A percentile compares a stretch with the other conserved stretches of the same genome.
These are phyloP conservation scores for Candida dendrica DNA, from an alignment of 805 yeast species.

Conservation along the genomic window DNA sequence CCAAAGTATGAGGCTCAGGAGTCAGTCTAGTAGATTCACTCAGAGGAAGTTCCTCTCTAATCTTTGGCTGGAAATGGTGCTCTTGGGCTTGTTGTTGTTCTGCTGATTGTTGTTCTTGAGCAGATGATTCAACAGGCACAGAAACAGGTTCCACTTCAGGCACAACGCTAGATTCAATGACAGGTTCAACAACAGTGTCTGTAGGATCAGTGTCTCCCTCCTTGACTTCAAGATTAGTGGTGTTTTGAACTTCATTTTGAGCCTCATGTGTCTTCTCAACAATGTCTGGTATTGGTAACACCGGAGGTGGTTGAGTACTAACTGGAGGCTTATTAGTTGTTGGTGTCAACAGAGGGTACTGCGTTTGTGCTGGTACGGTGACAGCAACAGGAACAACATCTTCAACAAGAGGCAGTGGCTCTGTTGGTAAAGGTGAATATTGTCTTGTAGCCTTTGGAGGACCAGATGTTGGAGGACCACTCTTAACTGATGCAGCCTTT, in stretches of 20 bases:
- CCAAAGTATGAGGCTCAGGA: not conserved
- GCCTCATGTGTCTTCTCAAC: not conserved
- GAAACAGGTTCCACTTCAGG: not conserved
- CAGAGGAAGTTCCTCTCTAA: not conserved
- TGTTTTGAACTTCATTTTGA: not conserved
- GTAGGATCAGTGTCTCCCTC: not conserved
- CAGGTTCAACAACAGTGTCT: not conserved
- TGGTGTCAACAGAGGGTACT: not conserved
- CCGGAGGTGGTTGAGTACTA: not conserved
- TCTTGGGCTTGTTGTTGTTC: too few species aligned
- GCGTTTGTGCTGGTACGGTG: not conserved
- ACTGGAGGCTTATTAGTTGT: not conserved
- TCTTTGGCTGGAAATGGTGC: not conserved
- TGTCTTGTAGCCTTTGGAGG: not conserved
- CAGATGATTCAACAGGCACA: not conserved
- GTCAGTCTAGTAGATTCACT: constrained; percentile 1
- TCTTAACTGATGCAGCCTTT: not conserved
- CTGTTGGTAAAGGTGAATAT: not conserved
- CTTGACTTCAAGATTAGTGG: not conserved
- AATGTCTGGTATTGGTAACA: not conserved
- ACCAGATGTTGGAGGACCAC: not conserved
- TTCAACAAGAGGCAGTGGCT: not conserved
- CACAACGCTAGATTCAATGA: too few species aligned
- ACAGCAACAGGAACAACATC: too few species aligned
- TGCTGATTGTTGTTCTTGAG: too few species aligned